phyloP scores from a whole-genome alignment of 805 yeast genomes.

The Kregervanrija delftensis region DNA sequence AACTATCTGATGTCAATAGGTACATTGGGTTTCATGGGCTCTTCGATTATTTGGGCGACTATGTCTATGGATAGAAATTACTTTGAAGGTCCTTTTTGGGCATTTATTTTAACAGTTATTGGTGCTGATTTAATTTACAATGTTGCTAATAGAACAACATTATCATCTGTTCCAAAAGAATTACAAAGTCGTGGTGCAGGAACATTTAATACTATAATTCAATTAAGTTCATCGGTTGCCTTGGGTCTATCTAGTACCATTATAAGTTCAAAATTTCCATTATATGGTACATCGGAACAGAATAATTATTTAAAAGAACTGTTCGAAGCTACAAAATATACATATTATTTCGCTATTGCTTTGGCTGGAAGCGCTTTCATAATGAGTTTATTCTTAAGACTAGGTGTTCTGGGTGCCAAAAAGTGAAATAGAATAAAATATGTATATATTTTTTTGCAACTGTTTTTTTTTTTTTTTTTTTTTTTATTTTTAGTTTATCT shows the following conservation, averaged over 20 bases:
- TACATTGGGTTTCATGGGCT: conserved; percentile 28
- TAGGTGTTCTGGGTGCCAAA: conserved; percentile 30
- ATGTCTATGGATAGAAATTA: conserved; percentile 28
- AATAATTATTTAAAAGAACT: conserved; percentile 17
- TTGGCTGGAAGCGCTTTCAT: conserved; percentile 24
- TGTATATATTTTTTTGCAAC: too few relatives aligned
- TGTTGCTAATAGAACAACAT: conserved; percentile 36
- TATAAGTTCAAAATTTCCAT: conserved; percentile 26
- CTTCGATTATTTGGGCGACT: conserved; percentile 38
- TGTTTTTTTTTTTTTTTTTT: background rate
- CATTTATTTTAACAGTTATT: conserved; percentile 32
- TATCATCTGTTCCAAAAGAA: conserved; percentile 32
- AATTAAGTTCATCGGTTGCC: conserved; percentile 35
- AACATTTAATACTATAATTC: conserved; percentile 38
- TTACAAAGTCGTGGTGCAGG: conserved; percentile 43
- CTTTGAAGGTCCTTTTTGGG: conserved; percentile 41
- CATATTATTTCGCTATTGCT: conserved; percentile 35
- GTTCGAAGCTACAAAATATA: conserved; percentile 29
- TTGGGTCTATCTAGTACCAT: conserved; percentile 36
- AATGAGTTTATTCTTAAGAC: conserved; percentile 26
- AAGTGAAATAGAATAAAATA: background rate
- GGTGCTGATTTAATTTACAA: conserved; percentile 44
- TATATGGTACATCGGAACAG: conserved; percentile 25
- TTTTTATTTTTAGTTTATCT: background rate
- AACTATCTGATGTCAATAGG: conserved; percentile 30